Evolutionary conservation across 192 early-diverging fungal genomes (phyloP), one percentile per base, ranked within the genome.

Genomic region (Pilaira anomala): DNA sequence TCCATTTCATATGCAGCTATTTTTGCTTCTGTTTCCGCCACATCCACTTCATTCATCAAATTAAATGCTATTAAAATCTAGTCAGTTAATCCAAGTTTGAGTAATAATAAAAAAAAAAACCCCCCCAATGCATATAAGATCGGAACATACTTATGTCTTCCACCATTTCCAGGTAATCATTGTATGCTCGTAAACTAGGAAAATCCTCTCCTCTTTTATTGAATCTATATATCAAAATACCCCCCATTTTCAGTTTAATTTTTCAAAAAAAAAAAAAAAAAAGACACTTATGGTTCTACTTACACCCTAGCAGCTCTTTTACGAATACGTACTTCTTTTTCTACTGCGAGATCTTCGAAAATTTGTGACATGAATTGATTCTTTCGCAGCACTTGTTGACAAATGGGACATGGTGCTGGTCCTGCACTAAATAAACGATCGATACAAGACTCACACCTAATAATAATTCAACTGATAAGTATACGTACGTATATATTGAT

Each of bases 201-300:
- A 96, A 98, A 71, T 96, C 94, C 63, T 93, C 92, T 25, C 80
- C 82, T n/a, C 94, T 78, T 75, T 95, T 94, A 73, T 98, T 98
- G 70, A 91, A 95, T 54, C 83, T 88, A 55, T 14, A 44, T 36
- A 16, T 25, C 0, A n/a, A n/a, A n/a, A n/a, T n/a, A n/a, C 19
- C 11, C 5, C 0, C 0, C 18, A 4, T 21, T 21, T 19, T 18
- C 18, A 0, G n/a, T n/a, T n/a, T n/a, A n/a, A n/a, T n/a, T n/a
- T n/a, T n/a, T n/a, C n/a, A n/a, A n/a, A n/a, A n/a, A n/a, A n/a
- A n/a, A n/a, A n/a, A n/a, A n/a, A n/a, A n/a, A n/a, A n/a, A n/a
- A n/a, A n/a, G n/a, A n/a, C n/a, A n/a, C n/a, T 52, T 57, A 25
- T 21, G 26, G 30, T 25, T 33, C 13, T 16, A 22, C 79, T 58